Evolutionary conservation across 345 rosid species (phyloP).

Genomic region (Eucalyptus albens): DNA sequence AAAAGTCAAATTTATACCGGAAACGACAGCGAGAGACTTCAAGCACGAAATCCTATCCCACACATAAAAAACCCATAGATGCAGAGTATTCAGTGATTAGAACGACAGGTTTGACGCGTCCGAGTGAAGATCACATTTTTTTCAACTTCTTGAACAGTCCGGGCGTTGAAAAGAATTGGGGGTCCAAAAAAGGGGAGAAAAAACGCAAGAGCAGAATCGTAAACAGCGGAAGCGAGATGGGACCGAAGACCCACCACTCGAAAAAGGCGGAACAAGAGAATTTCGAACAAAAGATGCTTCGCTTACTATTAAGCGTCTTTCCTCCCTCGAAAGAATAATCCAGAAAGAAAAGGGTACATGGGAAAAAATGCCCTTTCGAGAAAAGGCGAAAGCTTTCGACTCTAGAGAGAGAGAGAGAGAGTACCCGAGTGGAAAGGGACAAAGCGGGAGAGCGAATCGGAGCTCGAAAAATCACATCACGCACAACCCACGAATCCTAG

Average conservation of each 20-base stretch:
- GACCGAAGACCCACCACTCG: not conserved
- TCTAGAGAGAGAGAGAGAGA: not conserved
- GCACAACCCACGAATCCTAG: not conserved
- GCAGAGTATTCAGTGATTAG: not conserved
- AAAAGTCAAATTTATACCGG: not conserved
- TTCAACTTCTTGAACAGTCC: not conserved
- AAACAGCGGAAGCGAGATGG: not conserved
- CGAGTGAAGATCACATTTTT: not conserved
- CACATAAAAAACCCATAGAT: not conserved
- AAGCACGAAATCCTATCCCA: not conserved
- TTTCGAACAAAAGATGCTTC: not conserved
- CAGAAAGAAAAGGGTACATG: not conserved
- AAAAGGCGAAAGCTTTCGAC: not conserved
- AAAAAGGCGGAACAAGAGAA: not conserved
- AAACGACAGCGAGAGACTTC: not conserved
- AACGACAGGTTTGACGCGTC: not conserved
- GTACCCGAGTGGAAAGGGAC: not conserved
- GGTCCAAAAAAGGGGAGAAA: not conserved
- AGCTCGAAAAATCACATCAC: not conserved
- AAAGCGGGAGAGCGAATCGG: not conserved
- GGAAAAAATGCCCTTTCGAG: not conserved
- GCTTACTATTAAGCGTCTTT: not conserved
- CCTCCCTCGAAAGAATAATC: not conserved
- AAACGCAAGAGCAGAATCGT: not conserved
- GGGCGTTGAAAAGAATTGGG: not conserved